Percentiles rank a stretch among this genome's conserved stretches.
Conservation (phyloP, 257 asterid genomes). For the Petrea volubilis region DNA sequence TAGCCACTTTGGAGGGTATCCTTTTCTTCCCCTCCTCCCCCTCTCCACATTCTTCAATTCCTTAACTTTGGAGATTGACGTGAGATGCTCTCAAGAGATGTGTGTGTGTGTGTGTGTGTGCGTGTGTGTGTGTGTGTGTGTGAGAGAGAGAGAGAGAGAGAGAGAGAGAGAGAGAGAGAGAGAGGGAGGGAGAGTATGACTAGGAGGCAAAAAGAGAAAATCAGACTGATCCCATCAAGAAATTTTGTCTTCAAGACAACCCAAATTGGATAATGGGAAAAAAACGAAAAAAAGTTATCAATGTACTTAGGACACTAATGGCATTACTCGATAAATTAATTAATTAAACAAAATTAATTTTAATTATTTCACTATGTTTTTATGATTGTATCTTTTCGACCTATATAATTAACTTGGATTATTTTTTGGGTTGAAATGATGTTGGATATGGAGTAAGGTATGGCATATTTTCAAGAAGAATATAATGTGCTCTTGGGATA, state of each 20-base stretch:
- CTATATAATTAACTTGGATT: neutral
- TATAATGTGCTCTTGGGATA: neutral
- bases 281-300: neutral
- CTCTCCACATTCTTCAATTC: constrained; percentile 45
- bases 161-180: no score
- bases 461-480: constrained; percentile 1
- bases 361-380: neutral
- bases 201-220: neutral
- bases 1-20: constrained; percentile 39
- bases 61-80: neutral
- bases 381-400: neutral
- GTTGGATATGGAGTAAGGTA: neutral
- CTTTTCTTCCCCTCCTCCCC: constrained; percentile 54
- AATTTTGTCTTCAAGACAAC: neutral
- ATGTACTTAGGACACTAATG: neutral
- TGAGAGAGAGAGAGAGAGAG: no score
- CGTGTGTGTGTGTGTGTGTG: neutral
- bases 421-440: neutral
- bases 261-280: neutral
- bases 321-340: neutral
- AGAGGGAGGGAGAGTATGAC: neutral
- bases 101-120: neutral
- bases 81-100: constrained; percentile 23
- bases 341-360: neutral
- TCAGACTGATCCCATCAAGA: neutral